Base-by-base conservation (phyloP, 495 filamentous ascomycete genomes). In the Penicillium lividum region DNA sequence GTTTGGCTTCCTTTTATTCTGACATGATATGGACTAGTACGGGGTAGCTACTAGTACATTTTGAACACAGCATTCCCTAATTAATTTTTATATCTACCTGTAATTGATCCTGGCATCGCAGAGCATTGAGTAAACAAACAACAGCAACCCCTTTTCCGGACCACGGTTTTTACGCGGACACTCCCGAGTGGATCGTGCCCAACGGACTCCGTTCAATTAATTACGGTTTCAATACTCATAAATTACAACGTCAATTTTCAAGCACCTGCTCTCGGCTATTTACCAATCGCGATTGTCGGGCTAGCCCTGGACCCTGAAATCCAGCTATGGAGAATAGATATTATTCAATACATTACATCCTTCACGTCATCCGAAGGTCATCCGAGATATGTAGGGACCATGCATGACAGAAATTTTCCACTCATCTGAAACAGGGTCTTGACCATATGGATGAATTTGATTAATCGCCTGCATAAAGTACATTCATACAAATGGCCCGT, bases 121-220 rank as follows among this genome's bases (percentile, higher is more conserved):
- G 22, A 22, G 2, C 22, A 22, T 22, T 22, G 22, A 22, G 22
- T 22, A 22, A 22, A 22, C 2, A 22, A 22, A 22, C 22, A 22
- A 22, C 22, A 22, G 22, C 22, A 22, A 22, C 50, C 30, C 27
- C 40, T 22, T 57, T 31, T 28, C 22, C 27, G 18, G 5, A 56
- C 28, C 52, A 52, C 33, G 34, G 58, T 56, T 56, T 51, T 51
- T 36, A 13, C 45, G 31, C 60, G 60, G 60, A 29, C 51, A 16
- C 46, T 62, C 60, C 60, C 60, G 60, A 18, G 55, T 62, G 54
- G 60, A 55, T 31, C 31, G n/a, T 11, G 33, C 18, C 22, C 33
- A 53, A 51, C 16, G 46, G 8, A 31, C n/a, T 27, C 4, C 7
- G 28, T 31, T 44, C 46, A 10, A 27, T 49, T 18, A 40, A 15